Conservation (phyloP, 176 grass and related monocot species). For the Rhynchospora breviuscula region DNA sequence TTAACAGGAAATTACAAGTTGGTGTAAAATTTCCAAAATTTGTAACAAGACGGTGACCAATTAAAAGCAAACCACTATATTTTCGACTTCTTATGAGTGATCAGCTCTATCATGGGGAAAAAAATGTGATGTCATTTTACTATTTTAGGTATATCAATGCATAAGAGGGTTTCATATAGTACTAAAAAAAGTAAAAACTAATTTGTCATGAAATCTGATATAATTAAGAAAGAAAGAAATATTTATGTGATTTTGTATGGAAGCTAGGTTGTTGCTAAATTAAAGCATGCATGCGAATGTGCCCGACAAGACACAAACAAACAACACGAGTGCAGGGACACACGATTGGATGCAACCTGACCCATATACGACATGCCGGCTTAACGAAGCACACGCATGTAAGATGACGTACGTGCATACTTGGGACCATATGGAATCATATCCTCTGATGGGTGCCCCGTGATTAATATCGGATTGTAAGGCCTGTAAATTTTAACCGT, state of each 20-base stretch:
- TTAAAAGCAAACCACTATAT: not conserved
- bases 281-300: not conserved
- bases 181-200: not conserved
- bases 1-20: not conserved
- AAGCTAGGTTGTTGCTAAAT: constrained; percentile 1
- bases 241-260: not conserved
- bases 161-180: not conserved
- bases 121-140: not conserved
- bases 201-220: not conserved
- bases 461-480: too few species aligned
- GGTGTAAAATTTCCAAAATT: not conserved
- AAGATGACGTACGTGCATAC: too few species aligned
- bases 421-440: too few species aligned
- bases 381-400: not conserved
- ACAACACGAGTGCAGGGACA: too few species aligned
- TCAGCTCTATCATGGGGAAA: not conserved
- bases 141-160: not conserved
- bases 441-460: too few species aligned
- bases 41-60: not conserved
- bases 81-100: not conserved
- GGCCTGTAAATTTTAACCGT: too few species aligned
- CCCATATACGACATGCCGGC: not conserved
- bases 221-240: not conserved
- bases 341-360: not conserved
- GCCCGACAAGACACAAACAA: too few species aligned